Conservation (phyloP, 768 basidiomycete species). For the Pleurotus ostreatus region DNA sequence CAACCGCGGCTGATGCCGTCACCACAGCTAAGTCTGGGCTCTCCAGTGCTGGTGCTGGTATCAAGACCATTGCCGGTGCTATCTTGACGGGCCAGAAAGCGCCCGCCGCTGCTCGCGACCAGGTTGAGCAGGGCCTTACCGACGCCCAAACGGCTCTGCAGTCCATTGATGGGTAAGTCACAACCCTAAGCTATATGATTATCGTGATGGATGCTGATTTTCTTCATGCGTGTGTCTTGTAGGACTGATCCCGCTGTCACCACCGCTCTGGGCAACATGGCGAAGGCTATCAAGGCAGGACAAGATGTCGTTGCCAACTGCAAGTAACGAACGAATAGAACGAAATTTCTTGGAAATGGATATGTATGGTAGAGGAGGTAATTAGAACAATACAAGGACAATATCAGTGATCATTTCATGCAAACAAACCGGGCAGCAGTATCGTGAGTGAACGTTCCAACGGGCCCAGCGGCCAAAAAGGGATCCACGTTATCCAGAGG, state of each 20-base stretch:
- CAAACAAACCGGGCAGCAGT: too few species aligned
- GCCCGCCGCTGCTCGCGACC: constrained; percentile 11
- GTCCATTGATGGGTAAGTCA: constrained; percentile 7
- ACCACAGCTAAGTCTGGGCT: constrained; percentile 3
- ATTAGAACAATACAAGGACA: too few species aligned
- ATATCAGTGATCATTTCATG: too few species aligned
- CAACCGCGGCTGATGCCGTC: constrained; percentile 3
- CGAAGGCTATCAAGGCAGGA: background rate
- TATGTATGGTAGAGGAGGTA: too few species aligned
- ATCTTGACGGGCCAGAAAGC: constrained; percentile 9
- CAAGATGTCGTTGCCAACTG: constrained; percentile 7
- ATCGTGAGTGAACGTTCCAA: too few species aligned
- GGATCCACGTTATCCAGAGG: too few species aligned
- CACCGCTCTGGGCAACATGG: constrained; percentile 4
- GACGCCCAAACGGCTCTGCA: constrained; percentile 7
- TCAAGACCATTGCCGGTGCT: constrained; percentile 10
- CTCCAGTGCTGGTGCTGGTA: constrained; percentile 2
- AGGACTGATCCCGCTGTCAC: constrained; percentile 12
- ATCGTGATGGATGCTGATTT: background rate
- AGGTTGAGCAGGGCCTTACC: constrained; percentile 3
- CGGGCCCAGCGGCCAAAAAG: too few species aligned
- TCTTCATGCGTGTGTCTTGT: background rate
- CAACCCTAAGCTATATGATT: background rate
- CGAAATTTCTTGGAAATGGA: too few species aligned
- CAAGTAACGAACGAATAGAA: constrained; percentile 1